These are phyloP conservation scores for Saccharomyces paradoxus DNA, from an alignment of 805 yeast species.

Conservation along the genomic window DNA sequence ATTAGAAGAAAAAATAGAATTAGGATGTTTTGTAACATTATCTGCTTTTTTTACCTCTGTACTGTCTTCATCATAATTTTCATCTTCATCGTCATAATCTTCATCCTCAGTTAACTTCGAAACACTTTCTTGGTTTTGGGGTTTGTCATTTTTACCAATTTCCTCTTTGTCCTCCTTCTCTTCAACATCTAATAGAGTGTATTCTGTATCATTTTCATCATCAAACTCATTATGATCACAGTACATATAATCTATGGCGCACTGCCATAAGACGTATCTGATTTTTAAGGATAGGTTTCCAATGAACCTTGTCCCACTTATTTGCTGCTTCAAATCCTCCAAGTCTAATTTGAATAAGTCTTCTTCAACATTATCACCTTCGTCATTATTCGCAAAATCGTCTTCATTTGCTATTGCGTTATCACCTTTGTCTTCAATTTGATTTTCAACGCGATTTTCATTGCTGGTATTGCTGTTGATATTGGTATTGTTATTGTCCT, in stretches of 20 bases:
- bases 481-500: slow-evolving; percentile 1
- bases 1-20: neutral
- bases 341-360: slow-evolving; percentile 36
- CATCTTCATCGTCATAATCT: slow-evolving; percentile 7
- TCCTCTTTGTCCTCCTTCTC: slow-evolving; percentile 12
- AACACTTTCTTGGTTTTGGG: neutral
- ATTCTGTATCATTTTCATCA: slow-evolving; percentile 18
- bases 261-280: slow-evolving; percentile 65
- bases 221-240: slow-evolving; percentile 31
- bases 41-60: slow-evolving; percentile 11
- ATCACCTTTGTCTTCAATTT: slow-evolving; percentile 1
- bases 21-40: slow-evolving; percentile 5
- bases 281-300: slow-evolving; percentile 55
- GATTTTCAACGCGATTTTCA: neutral
- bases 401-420: slow-evolving; percentile 1
- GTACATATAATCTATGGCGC: slow-evolving; percentile 32
- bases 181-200: slow-evolving; percentile 5
- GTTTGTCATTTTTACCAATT: slow-evolving; percentile 2
- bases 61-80: slow-evolving; percentile 13
- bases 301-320: slow-evolving; percentile 40
- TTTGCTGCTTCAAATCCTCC: slow-evolving; percentile 32
- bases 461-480: slow-evolving; percentile 1
- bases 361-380: slow-evolving; percentile 14
- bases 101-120: neutral
- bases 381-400: neutral